These are phyloP conservation scores for Backusella australiensis DNA, from an alignment of 192 early-diverging fungal genomes.

Conservation along the genomic window DNA sequence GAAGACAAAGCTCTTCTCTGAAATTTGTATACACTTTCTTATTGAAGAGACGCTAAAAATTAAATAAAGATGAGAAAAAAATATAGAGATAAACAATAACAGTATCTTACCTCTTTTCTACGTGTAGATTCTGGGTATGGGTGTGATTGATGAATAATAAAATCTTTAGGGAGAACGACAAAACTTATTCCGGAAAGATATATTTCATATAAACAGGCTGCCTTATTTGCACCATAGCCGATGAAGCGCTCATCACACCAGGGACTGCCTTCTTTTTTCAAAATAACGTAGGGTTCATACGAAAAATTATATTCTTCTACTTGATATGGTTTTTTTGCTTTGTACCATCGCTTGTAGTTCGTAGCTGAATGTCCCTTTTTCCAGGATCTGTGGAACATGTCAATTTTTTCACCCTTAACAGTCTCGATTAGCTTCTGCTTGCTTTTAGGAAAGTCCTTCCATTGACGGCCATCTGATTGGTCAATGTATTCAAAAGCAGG, in stretches of 20 bases:
- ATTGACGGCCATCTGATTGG: constrained; percentile 46
- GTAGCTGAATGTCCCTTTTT: constrained; percentile 49
- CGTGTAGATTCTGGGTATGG: constrained; percentile 44
- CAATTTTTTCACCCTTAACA: constrained; percentile 42
- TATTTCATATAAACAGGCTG: constrained; percentile 51
- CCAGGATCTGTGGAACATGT: constrained; percentile 53
- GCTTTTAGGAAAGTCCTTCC: constrained; percentile 40
- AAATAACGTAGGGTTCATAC: constrained; percentile 56
- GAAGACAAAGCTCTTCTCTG: constrained; percentile 50
- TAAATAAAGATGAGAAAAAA: constrained; percentile 4
- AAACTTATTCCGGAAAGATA: constrained; percentile 50
- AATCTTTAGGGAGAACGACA: constrained; percentile 46
- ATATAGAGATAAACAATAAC: background rate
- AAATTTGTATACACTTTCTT: constrained; percentile 45
- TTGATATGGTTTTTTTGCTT: constrained; percentile 42
- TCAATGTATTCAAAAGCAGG: constrained; percentile 55
- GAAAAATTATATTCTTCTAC: constrained; percentile 48
- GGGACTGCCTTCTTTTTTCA: constrained; percentile 41
- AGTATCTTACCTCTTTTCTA: constrained; percentile 42
- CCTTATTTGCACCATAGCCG: constrained; percentile 55
- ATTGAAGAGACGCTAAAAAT: constrained; percentile 46
- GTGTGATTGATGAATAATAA: constrained; percentile 51
- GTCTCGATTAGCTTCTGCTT: constrained; percentile 37
- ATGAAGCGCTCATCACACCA: constrained; percentile 56
- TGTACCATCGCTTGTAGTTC: constrained; percentile 46